Evolutionary conservation across 331 rosid genomes (phyloP), one percentile per base, ranked within the genome.

Genomic region (Phaseolus coccineus): DNA sequence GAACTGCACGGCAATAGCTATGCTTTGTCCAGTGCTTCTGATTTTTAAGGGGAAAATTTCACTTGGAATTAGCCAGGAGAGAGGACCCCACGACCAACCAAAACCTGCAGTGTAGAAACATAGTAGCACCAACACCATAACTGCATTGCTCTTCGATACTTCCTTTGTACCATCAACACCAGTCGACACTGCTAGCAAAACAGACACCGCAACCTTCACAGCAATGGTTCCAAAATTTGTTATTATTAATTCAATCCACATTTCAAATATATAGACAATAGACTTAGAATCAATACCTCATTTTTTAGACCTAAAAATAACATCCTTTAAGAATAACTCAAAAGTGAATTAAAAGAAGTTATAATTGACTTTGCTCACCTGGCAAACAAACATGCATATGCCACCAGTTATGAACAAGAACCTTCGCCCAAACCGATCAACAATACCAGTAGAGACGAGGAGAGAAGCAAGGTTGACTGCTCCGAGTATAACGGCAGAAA

Each of bases 71-170:
- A 61, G 44, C 68, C 68, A 62, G 11, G 22, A 8, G 14, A 62
- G 69, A 62, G 69, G 69, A 4, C 69, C 46, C 69, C 69, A 62
- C 4, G 69, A 62, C 69, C 46, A 62, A 62, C 69, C 68, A 31
- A 61, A 61, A 13, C 68, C 44, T 14, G 68, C 68, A 2, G 22
- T 2, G 37, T 61, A 61, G 42, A 61, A 28, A 61, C 68, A 61
- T 0, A 61, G 39, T 6, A 61, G 4, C 68, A 61, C 44, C 68
- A 61, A 61, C 6, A 62, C 24, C 25, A 62, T 0, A 6, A 37
- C 37, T 1, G 46, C 44, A 37, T 14, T 62, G 69, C 69, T 24
- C 46, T 62, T 62, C 46, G 69, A 33, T 16, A 31, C 5, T 0
- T 16, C 46, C 22, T 33, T 8, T 33, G 69, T 62, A 62, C 69